Conservation (phyloP, 2,329 filamentous ascomycete species). For the Pseudomassariella vexata region DNA sequence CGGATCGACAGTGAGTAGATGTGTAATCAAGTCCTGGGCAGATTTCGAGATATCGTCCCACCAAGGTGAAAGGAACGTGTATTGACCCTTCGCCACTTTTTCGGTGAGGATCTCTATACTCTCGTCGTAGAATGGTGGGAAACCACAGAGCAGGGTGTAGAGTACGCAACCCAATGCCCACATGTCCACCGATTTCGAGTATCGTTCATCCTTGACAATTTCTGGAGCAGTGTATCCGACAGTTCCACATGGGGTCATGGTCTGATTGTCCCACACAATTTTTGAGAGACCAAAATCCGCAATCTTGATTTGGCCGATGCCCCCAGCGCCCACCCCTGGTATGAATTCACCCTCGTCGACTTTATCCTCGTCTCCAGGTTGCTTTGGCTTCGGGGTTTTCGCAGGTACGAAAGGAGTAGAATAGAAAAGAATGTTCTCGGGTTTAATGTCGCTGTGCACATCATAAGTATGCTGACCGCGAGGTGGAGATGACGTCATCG, state of each 20-base stretch:
- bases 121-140: slow-evolving; percentile 98
- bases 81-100: slow-evolving; percentile 94
- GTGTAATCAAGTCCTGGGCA: slow-evolving; percentile 88
- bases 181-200: slow-evolving; percentile 99
- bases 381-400: slow-evolving; percentile 72
- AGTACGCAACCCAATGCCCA: slow-evolving; percentile 96
- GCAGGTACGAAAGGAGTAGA: slow-evolving; percentile 77
- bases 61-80: slow-evolving; percentile 96
- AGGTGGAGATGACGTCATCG: slow-evolving; percentile 8
- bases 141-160: slow-evolving; percentile 94
- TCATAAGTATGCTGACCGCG: not conserved
- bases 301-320: slow-evolving; percentile 94
- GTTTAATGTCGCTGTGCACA: slow-evolving; percentile 80
- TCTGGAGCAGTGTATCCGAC: slow-evolving; percentile 97
- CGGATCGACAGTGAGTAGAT: slow-evolving; percentile 89
- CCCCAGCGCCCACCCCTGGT: slow-evolving; percentile 73
- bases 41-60: slow-evolving; percentile 98
- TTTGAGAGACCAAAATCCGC: slow-evolving; percentile 97
- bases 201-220: slow-evolving; percentile 97
- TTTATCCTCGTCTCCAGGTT: slow-evolving; percentile 93
- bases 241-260: slow-evolving; percentile 98
- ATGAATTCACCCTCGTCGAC: slow-evolving; percentile 93
- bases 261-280: slow-evolving; percentile 96
- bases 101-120: slow-evolving; percentile 95
- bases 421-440: slow-evolving; percentile 92